Evolutionary conservation across 352 stramenopile genomes (phyloP), one percentile per base, ranked within the genome.

Genomic region (Thraustochytrium aureum): DNA sequence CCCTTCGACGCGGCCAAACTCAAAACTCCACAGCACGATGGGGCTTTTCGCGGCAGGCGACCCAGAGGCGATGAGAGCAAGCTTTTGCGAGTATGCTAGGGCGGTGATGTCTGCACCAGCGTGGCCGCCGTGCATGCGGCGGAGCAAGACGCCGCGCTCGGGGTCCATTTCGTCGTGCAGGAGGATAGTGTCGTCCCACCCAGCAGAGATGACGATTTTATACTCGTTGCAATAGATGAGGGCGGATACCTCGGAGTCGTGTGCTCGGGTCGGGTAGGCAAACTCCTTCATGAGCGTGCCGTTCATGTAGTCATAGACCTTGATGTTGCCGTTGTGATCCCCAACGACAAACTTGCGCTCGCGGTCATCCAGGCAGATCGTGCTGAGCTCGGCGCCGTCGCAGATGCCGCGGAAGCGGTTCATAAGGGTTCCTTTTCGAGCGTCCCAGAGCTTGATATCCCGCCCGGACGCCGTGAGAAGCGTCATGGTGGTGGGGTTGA

Each of bases 401-500:
- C 87, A 92, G 61, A 95, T 65, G 22, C 82, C 89, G 83, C 89
- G 87, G 83, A 92, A 95, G 33, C 93, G 88, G 52, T 90, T 88
- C 59, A 91, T 79, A 47, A 94, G 87, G 52, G 90, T 91, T 2
- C 90, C 90, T 54, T 90, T 84, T n/a, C 87, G 87, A 1, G 90
- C 90, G 83, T 94, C 89, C 90, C 90, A 95, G 47, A 95, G 90
- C 39, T 94, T 92, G 74, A 94, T 88, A 82, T 92, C 87, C n/a
- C 86, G 87, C 30, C 86, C 86, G 0, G 88, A 89, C 0, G 88
- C 89, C 7, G 90, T 94, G 82, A 94, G 88, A 81, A 95, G 92
- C 3, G 90, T 93, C n/a, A 92, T 87, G 35, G 90, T 93, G 14
- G 88, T 92, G 41, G 88, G 82, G 72, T 95, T 95, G 84, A 94